Conservation (phyloP, 2,329 filamentous ascomycete genomes). For the Aspergillus floridensis region DNA sequence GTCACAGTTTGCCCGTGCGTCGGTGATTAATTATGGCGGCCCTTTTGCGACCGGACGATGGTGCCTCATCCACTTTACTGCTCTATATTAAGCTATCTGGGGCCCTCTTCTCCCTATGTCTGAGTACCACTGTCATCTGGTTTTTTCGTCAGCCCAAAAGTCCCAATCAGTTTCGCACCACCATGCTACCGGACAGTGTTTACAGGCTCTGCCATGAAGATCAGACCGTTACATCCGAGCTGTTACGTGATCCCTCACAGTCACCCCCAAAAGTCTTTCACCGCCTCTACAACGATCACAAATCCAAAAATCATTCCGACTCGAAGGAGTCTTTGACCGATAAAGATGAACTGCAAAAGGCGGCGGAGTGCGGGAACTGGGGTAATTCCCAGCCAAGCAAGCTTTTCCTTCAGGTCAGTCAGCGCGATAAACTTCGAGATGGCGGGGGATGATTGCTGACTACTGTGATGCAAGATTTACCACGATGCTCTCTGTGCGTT, state of each 20-base stretch:
- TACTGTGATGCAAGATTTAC: constrained; percentile 49
- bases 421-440: not conserved
- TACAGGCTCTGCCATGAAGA: constrained; percentile 52
- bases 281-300: constrained; percentile 50
- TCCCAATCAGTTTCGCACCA: constrained; percentile 11
- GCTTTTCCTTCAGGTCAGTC: constrained; percentile 60
- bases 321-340: constrained; percentile 17
- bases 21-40: not conserved
- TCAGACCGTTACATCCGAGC: constrained; percentile 57
- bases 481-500: constrained; percentile 57
- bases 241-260: constrained; percentile 55
- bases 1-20: not conserved
- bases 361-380: constrained; percentile 65
- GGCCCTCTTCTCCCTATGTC: not conserved
- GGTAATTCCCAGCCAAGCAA: constrained; percentile 61
- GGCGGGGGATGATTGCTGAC: not conserved
- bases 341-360: constrained; percentile 52
- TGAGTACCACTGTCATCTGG: constrained; percentile 10
- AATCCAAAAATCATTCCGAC: constrained; percentile 24
- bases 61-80: not conserved
- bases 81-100: constrained; percentile 8
- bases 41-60: not conserved
- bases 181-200: constrained; percentile 48
- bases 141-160: constrained; percentile 16
- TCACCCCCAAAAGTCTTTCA: constrained; percentile 56